Base-by-base conservation (phyloP, 345 rosid genomes). In the Anacardium occidentale region DNA sequence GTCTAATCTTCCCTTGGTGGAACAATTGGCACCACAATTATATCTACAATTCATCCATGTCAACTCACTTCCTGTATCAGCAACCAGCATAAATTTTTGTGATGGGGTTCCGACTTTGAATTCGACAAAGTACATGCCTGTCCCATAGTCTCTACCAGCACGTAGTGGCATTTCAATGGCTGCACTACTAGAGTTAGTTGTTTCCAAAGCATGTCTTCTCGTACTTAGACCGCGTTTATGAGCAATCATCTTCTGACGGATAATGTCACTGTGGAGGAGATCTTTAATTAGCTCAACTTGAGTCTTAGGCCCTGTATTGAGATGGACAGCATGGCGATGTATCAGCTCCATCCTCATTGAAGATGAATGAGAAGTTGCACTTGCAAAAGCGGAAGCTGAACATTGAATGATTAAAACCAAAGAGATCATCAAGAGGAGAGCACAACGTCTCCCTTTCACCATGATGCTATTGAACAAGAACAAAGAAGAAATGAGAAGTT, bases 21-120 rank as follows among this genome's bases (percentile, higher is more conserved):
- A 18, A 48, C 77, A 37, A 17, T 40, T 51, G 21, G 65, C 65
- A 62, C n/a, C 69, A 53, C 78, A 68, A 3, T 71, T 71, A 50
- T 77, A 82, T 37, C 67, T 69, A 22, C 92, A 88, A 9, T 71
- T 83, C 59, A 86, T 75, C 92, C 95, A 88, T 8, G 90, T 86
- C 42, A 90, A 74, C 51, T 83, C 89, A 53, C 89, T 85, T 4
- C 88, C 85, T 0, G 88, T 80, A 64, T 88, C 95, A 5, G 82
- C 90, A 57, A 88, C 83, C 75, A 90, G 70, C 18, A 77, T 47
- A 32, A 88, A 78, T 80, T 65, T 83, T 75, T 88, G 85, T 3
- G 87, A 76, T 42, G 95, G 95, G 2, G 88, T 88, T 64, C 92
- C 95, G 0, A 88, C 83, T 11, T 54, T 82, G 12, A 88, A 22